These are phyloP conservation scores for Marsdenia floribunda DNA, from an alignment of 257 asterid genomes.

Conservation along the genomic window DNA sequence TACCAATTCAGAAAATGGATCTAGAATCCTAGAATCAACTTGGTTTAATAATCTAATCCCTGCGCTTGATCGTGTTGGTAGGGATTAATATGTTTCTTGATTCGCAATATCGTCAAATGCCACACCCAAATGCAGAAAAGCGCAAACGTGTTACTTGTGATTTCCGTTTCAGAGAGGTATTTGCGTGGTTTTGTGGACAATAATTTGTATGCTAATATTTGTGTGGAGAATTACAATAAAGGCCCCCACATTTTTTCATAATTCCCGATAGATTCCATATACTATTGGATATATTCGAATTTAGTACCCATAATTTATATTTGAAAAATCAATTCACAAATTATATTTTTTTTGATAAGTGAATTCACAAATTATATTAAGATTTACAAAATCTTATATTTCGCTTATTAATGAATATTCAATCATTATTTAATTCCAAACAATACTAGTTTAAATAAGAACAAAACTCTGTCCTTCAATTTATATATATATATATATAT, in stretches of 20 bases:
- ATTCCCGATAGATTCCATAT: no score
- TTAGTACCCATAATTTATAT: not conserved
- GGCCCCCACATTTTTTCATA: not conserved
- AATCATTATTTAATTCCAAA: no score
- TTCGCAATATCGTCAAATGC: not conserved
- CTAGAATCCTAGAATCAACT: conserved; percentile 14
- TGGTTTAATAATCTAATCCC: not conserved
- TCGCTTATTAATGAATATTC: no score
- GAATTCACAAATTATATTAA: no score
- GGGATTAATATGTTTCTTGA: not conserved
- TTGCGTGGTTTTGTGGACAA: conserved; percentile 4
- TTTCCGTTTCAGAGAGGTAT: not conserved
- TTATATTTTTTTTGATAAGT: no score
- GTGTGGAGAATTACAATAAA: not conserved
- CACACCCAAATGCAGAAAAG: not conserved
- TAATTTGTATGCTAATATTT: not conserved
- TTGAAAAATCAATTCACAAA: no score
- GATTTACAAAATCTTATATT: no score
- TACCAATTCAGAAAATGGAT: conserved; percentile 17
- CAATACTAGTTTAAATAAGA: no score
- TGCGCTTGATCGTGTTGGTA: conserved; percentile 5
- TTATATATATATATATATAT: no score
- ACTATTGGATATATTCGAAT: not conserved
- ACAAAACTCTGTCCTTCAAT: no score
- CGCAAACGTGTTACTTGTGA: conserved; percentile 2